Evolutionary conservation across 164 flowering plant species (phyloP).

Genomic region (Sextonia rubra): DNA sequence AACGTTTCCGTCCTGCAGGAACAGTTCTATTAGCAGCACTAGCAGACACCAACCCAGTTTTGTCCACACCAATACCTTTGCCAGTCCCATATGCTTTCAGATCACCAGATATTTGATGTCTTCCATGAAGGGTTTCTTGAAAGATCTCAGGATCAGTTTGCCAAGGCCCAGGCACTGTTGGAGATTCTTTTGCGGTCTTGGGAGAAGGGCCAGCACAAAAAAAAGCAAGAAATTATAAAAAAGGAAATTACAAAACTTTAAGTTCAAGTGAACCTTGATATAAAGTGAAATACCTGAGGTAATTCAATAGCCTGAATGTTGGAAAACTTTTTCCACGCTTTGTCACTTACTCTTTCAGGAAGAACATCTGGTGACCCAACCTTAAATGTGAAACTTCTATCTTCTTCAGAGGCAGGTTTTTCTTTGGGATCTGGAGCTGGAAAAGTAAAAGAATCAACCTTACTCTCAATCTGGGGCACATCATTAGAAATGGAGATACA

Average conservation of each 20-base stretch:
- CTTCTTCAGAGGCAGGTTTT: slow-evolving; percentile 32
- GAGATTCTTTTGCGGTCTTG: slow-evolving; percentile 34
- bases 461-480: neutral
- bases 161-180: slow-evolving; percentile 10
- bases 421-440: slow-evolving; percentile 25
- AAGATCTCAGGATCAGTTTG: slow-evolving; percentile 22
- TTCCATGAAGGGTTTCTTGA: slow-evolving; percentile 31
- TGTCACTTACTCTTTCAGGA: slow-evolving; percentile 30
- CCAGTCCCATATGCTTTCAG: slow-evolving; percentile 19
- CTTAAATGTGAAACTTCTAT: slow-evolving; percentile 52
- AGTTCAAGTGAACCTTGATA: neutral
- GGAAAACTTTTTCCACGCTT: slow-evolving; percentile 37
- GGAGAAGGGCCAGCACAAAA: neutral
- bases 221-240: neutral
- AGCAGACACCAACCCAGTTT: slow-evolving; percentile 35
- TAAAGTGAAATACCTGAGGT: slow-evolving; percentile 29
- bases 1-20: slow-evolving; percentile 36
- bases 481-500: slow-evolving; percentile 2
- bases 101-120: slow-evolving; percentile 25
- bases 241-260: neutral
- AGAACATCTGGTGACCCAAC: slow-evolving; percentile 35
- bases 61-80: slow-evolving; percentile 34
- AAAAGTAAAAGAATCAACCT: slow-evolving; percentile 11
- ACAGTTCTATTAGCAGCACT: slow-evolving; percentile 36
- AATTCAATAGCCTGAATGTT: slow-evolving; percentile 20